Base-by-base conservation (phyloP, 2,329 filamentous ascomycete species). In the Corynespora cassiicola region DNA sequence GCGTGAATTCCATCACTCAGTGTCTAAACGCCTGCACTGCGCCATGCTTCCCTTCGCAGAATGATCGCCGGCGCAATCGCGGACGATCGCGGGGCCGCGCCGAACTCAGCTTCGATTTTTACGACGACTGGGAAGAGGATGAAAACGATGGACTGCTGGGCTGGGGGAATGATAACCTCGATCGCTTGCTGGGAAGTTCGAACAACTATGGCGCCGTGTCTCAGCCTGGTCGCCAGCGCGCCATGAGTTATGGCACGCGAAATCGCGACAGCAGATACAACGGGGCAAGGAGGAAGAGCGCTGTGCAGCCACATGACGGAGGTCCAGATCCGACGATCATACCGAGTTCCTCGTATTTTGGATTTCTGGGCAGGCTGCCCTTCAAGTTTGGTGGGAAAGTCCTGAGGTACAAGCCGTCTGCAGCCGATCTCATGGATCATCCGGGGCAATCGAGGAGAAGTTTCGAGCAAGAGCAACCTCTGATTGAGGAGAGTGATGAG, bases 61-160 rank as follows among this genome's bases (percentile, higher is more conserved):
- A 91, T 54, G 88, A 92, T 62, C 84, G 87, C 42, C 83, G 88
- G 19, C 82, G 88, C 39, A 84, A 90, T 56, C 80, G 86, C 22
- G 71, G 70, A 12, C 70, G 76, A 15, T 69, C 72, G 39, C 66
- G 75, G 45, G 82, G 81, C 2, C 70, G 83, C 34, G 87, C 90
- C 18, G 91, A 96, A 69, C 82, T 87, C 57, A 91, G 82, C 59
- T 97, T 97, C 65, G 92, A 96, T 68, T 97, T 97, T 66, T 97
- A 97, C 73, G 92, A 96, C 69, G 92, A 96, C 69, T 97, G 92
- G 92, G 90, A 96, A 45, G 78, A 82, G 37, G 79, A 83, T 19
- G 78, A 80, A 33, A 75, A 74, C 21, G 79, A 83, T 24, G 79
- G 84, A 0, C 67, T 92, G 31, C 72, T 91, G 35, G 85, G 82